These are phyloP conservation scores for Zhuliangozyma parablackwelliae DNA, from an alignment of 1,139 yeast species.

Conservation along the genomic window DNA sequence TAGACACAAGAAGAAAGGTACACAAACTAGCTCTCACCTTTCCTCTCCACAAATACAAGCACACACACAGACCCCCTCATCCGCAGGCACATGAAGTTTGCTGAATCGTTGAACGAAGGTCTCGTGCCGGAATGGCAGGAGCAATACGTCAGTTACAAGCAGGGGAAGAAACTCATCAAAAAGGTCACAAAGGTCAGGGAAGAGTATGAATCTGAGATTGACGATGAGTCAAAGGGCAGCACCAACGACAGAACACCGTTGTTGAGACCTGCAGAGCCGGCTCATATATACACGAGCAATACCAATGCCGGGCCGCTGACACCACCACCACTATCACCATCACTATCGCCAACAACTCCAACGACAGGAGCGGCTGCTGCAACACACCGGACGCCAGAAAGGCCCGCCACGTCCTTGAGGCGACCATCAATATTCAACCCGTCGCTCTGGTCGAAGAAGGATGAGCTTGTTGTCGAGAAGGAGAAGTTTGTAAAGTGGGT, in stretches of 20 bases:
- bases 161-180: constrained; percentile 39
- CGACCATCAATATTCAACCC: constrained; percentile 17
- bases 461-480: constrained; percentile 25
- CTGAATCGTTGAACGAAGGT: constrained; percentile 53
- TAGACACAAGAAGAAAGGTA: too few relatives aligned
- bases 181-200: constrained; percentile 7
- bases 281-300: constrained; percentile 1
- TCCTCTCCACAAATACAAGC: too few relatives aligned
- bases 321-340: too few relatives aligned
- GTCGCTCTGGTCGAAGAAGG: constrained; percentile 15
- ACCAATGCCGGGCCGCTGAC: neutral
- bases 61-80: too few relatives aligned
- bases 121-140: constrained; percentile 84
- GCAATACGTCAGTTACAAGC: constrained; percentile 73
- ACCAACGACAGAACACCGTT: constrained; percentile 29
- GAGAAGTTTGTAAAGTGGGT: constrained; percentile 58
- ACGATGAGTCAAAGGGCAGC: constrained; percentile 1
- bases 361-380: too few relatives aligned
- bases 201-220: constrained; percentile 6
- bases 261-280: constrained; percentile 9
- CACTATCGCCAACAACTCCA: too few relatives aligned
- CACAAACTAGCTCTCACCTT: too few relatives aligned
- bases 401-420: constrained; percentile 1
- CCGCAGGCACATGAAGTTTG: constrained; percentile 65
- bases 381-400: too few relatives aligned